Percentiles rank a stretch among this genome's conserved stretches.
These are phyloP conservation scores for Akebia trifoliata DNA, from an alignment of 164 flowering plant species.

Conservation along the genomic window DNA sequence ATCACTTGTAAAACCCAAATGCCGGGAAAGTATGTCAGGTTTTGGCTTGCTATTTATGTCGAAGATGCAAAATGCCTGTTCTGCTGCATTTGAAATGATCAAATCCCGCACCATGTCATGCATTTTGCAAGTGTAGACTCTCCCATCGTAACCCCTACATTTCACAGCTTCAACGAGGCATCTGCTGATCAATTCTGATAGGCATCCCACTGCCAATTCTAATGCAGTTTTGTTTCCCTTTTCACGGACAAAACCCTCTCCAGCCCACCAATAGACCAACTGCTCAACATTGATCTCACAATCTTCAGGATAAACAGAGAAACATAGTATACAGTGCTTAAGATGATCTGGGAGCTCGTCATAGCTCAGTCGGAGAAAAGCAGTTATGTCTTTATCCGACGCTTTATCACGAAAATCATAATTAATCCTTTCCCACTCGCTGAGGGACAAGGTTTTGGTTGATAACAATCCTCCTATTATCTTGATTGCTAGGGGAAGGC, in stretches of 20 bases:
- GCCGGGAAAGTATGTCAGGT: too few species aligned
- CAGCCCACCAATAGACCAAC: too few species aligned
- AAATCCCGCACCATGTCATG: constrained; percentile 26
- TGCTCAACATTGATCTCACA: too few species aligned
- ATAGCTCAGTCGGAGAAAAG: constrained; percentile 4
- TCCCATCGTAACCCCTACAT: constrained; percentile 20
- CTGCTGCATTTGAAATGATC: constrained; percentile 16
- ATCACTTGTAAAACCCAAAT: too few species aligned
- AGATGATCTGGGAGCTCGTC: not conserved
- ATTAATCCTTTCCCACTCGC: not conserved
- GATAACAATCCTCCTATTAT: constrained; percentile 2
- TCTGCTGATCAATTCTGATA: too few species aligned
- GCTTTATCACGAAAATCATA: not conserved
- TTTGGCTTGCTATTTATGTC: too few species aligned
- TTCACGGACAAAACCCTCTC: too few species aligned
- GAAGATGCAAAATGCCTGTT: constrained; percentile 14
- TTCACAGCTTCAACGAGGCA: constrained; percentile 19
- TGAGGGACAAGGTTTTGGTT: not conserved
- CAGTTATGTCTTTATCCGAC: not conserved
- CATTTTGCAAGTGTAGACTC: constrained; percentile 21
- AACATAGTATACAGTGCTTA: not conserved
- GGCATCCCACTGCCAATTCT: too few species aligned
- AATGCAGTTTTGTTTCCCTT: too few species aligned
- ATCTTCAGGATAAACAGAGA: too few species aligned
- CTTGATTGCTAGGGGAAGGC: constrained; percentile 3